Evolutionary conservation across 1,284 basidiomycete species (phyloP).

Genomic region (Sanghuangporus weigelae): DNA sequence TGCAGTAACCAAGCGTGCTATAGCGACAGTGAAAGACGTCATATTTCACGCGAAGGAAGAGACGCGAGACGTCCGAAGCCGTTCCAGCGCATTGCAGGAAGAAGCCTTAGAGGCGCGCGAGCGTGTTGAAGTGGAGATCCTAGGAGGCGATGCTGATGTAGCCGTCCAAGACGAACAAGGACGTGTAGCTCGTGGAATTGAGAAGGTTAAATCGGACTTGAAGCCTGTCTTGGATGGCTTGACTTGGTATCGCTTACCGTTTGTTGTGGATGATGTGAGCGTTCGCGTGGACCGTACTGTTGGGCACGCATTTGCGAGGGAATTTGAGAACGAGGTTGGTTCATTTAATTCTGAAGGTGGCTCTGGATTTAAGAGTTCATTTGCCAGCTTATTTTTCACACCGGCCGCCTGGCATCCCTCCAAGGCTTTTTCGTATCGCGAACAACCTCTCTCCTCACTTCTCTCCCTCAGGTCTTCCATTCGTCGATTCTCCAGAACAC

Average conservation of each 20-base stretch:
- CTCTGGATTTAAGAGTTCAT: background rate
- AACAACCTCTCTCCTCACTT: conserved; percentile 37
- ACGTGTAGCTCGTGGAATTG: conserved; percentile 39
- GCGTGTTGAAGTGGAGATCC: conserved; percentile 13
- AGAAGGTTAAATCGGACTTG: conserved; percentile 44
- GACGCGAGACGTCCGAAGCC: conserved; percentile 25
- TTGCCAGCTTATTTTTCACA: conserved; percentile 60
- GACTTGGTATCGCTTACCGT: conserved; percentile 64
- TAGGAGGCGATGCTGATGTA: conserved; percentile 20
- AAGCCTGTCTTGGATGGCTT: conserved; percentile 47
- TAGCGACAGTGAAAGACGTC: background rate
- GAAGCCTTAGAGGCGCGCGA: conserved; percentile 27
- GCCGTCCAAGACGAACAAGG: conserved; percentile 38
- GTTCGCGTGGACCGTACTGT: conserved; percentile 49
- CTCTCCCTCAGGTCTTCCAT: conserved; percentile 41
- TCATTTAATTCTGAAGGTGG: background rate
- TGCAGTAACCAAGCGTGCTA: conserved; percentile 2
- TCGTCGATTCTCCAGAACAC: conserved; percentile 68
- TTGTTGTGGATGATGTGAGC: conserved; percentile 69
- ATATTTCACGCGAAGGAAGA: conserved; percentile 17
- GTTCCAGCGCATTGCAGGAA: conserved; percentile 29
- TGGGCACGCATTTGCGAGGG: conserved; percentile 39
- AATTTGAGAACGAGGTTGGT: conserved; percentile 61
- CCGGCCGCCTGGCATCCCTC: conserved; percentile 56
- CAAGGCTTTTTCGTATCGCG: conserved; percentile 44